Base-by-base conservation (phyloP, 352 stramenopile genomes). In the Halophytophthora batemanensis region DNA sequence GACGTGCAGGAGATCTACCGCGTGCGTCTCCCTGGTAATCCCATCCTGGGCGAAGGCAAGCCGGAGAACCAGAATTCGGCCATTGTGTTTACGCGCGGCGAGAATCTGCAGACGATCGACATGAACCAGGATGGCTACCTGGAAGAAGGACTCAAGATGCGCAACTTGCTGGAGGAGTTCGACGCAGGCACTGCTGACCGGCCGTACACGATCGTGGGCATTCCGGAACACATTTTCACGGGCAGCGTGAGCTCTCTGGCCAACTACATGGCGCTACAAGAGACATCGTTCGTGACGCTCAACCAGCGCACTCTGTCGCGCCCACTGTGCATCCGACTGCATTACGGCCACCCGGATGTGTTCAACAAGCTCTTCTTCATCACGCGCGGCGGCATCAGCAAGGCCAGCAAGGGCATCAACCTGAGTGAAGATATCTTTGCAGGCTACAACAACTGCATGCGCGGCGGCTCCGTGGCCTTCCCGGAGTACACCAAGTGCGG, bases 361-460 rank as follows among this genome's bases (percentile, higher is more conserved):
- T 99, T 99, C 66, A 98, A 99, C 72, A 99, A 99, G 69, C 63
- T 99, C 6, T 99, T 99, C 62, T 99, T 99, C 74, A 99, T 99
- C 66, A 98, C 96, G 19, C 85, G 96, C 41, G 97, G 97, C 47
- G 97, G 97, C n/a, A 97, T 99, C 55, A 98, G 88, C 65, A 99
- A 99, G 72, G 96, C 95, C 18, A 99, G 93, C 59, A 98, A 98
- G 64, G 97, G 97, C 33, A 99, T 99, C 66, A 99, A 99, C 61
- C 78, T 99, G 29, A 98, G 93, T 45, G 97, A 99, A 71, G 97
- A 99, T 76, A 99, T 99, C 50, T 99, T 99, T 60, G 97, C 97
- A 17, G 97, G 97, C 25, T 99, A 99, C 86, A 99, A 99, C 69
- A 98, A 98, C 64, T 96, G 93, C 33, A 90, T 99, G 52, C 93